Percentiles rank a stretch among this genome's conserved stretches.
Evolutionary conservation across 2,329 filamentous ascomycete species (phyloP).

Genomic region (Raffaelea arxii): DNA sequence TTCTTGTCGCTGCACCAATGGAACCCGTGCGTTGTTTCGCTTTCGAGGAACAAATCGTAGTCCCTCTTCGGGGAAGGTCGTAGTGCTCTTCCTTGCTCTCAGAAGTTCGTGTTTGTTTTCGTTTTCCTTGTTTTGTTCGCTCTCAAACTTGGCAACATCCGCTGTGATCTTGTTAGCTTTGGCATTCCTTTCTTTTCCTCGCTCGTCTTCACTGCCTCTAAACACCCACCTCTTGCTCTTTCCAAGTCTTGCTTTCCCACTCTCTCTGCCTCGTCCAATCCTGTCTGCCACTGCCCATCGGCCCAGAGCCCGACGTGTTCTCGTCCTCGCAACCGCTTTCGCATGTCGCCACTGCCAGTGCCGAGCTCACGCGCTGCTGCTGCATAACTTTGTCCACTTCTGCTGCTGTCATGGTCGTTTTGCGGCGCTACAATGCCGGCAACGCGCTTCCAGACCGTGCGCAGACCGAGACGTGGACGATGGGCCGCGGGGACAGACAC

Average conservation of each 20-base stretch:
- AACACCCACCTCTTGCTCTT: slow-evolving; percentile 16
- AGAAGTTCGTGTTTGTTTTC: neutral
- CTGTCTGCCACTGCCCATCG: slow-evolving; percentile 20
- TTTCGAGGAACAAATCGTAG: slow-evolving; percentile 20
- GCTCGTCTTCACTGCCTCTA: neutral
- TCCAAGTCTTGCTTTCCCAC: slow-evolving; percentile 13
- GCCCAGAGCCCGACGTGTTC: slow-evolving; percentile 22
- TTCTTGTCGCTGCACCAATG: slow-evolving; percentile 15
- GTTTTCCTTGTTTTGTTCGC: neutral
- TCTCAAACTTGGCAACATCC: neutral
- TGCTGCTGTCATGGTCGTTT: too few relatives aligned
- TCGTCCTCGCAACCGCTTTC: slow-evolving; percentile 23
- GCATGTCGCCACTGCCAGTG: slow-evolving; percentile 19
- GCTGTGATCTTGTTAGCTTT: neutral
- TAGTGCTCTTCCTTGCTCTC: neutral
- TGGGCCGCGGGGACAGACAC: slow-evolving; percentile 13
- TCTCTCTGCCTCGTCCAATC: neutral
- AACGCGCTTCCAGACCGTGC: slow-evolving; percentile 23
- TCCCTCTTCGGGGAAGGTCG: slow-evolving; percentile 14
- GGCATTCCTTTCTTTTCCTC: neutral
- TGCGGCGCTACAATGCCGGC: slow-evolving; percentile 9
- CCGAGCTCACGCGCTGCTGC: slow-evolving; percentile 21
- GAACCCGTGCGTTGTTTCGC: slow-evolving; percentile 22
- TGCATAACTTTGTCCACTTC: slow-evolving; percentile 8
- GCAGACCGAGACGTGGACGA: slow-evolving; percentile 8